Evolutionary conservation across 1,284 basidiomycete genomes (phyloP).

Genomic region (Marasmius sp.): DNA sequence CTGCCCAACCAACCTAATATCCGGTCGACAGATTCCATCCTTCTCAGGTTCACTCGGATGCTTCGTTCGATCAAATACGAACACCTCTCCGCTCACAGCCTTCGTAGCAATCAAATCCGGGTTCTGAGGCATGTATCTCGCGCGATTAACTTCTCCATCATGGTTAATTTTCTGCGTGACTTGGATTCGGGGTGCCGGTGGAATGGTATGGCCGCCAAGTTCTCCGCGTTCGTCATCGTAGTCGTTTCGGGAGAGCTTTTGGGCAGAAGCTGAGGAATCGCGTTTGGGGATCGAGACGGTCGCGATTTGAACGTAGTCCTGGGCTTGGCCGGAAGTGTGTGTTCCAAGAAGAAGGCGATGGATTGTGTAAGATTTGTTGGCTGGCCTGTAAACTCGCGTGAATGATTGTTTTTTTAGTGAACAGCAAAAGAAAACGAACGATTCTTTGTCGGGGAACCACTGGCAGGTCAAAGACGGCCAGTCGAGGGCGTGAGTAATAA

Average conservation of each 20-base stretch:
- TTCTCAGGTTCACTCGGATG: conserved; percentile 91
- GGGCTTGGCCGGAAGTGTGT: conserved; percentile 93
- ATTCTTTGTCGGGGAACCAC: conserved; percentile 98
- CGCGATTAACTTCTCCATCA: conserved; percentile 94
- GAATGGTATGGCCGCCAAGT: conserved; percentile 83
- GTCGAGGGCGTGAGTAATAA: conserved; percentile 96
- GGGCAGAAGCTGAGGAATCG: conserved; percentile 55
- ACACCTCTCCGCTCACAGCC: conserved; percentile 85
- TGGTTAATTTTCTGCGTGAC: conserved; percentile 97
- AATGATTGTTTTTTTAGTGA: not conserved
- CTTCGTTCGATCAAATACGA: conserved; percentile 96
- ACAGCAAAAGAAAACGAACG: conserved; percentile 49
- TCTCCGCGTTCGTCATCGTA: conserved; percentile 96
- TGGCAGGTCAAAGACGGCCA: conserved; percentile 99
- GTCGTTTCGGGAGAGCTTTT: conserved; percentile 75
- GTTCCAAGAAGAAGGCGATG: conserved; percentile 96
- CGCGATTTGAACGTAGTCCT: conserved; percentile 97
- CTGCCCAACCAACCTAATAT: conserved; percentile 90
- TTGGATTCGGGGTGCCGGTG: conserved; percentile 79
- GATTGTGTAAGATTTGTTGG: conserved; percentile 88
- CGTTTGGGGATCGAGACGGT: conserved; percentile 91
- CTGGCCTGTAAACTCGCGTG: conserved; percentile 48
- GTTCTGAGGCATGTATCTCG: conserved; percentile 99
- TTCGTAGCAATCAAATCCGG: conserved; percentile 97
- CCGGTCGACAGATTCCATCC: conserved; percentile 83